These are phyloP conservation scores for Pseudogymnoascus sp. DNA, from an alignment of 2,329 filamentous ascomycete genomes.

Conservation along the genomic window DNA sequence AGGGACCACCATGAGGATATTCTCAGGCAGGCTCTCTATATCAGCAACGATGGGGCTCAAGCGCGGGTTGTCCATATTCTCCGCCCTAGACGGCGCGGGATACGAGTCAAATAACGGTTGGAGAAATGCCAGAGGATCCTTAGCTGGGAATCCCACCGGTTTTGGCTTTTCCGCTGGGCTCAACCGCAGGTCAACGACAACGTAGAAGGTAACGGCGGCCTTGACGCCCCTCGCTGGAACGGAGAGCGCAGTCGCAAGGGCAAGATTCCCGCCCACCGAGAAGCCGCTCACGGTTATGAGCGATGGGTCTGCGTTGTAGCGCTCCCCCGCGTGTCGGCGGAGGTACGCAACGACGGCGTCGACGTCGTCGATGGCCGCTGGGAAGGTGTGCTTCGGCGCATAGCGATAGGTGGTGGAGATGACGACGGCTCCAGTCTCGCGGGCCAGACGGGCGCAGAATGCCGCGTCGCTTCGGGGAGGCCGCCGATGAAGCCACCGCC, in stretches of 20 bases:
- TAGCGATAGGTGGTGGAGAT: slow-evolving; percentile 29
- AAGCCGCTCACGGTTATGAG: slow-evolving; percentile 37
- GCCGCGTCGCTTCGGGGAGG: slow-evolving; percentile 31
- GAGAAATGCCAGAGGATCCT: slow-evolving; percentile 33
- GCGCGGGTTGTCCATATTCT: slow-evolving; percentile 27
- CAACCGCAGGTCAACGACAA: background rate
- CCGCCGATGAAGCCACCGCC: slow-evolving; percentile 37
- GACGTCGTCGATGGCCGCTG: slow-evolving; percentile 31
- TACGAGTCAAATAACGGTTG: slow-evolving; percentile 38
- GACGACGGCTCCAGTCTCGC: slow-evolving; percentile 34
- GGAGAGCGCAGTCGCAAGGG: slow-evolving; percentile 22
- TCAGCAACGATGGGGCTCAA: slow-evolving; percentile 31
- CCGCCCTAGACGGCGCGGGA: slow-evolving; percentile 24
- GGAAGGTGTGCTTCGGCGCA: slow-evolving; percentile 29
- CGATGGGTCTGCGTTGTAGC: slow-evolving; percentile 31
- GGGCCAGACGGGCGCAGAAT: slow-evolving; percentile 29
- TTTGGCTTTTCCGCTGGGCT: background rate
- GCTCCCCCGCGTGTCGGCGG: slow-evolving; percentile 28
- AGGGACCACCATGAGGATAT: slow-evolving; percentile 34
- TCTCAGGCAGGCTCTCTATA: slow-evolving; percentile 28
- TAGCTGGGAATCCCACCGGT: slow-evolving; percentile 14
- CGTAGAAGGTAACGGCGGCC: background rate
- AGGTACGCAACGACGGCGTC: slow-evolving; percentile 36
- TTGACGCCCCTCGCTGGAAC: background rate
- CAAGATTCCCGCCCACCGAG: slow-evolving; percentile 37